A percentile compares a stretch with the other conserved stretches of the same genome.
phyloP scores from a whole-genome alignment of 1,284 basidiomycete species.

The Tylopilus orsonianus region DNA sequence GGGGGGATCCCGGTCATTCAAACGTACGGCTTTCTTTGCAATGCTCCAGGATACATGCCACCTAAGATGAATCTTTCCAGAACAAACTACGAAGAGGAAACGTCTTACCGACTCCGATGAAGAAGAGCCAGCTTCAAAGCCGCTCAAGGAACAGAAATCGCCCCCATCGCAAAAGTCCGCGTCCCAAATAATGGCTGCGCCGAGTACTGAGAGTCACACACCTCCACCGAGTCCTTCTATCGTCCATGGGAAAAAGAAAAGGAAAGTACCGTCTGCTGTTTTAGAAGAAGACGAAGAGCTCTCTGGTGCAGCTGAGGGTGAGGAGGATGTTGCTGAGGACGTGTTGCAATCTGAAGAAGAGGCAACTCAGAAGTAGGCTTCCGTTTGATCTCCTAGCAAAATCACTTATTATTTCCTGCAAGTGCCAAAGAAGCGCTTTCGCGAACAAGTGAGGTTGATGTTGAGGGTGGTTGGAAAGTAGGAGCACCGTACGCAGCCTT shows the following conservation, averaged over 20 bases:
- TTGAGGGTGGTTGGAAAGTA: conserved; percentile 83
- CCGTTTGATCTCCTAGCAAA: background rate
- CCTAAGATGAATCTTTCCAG: conserved; percentile 15
- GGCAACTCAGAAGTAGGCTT: conserved; percentile 62
- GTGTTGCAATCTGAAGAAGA: conserved; percentile 33
- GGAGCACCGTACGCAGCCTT: conserved; percentile 71
- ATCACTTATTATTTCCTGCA: conserved; percentile 6
- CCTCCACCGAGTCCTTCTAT: conserved; percentile 8
- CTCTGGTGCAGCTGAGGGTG: conserved; percentile 49
- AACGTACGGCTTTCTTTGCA: conserved; percentile 17
- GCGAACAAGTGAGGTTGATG: conserved; percentile 70
- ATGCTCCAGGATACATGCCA: background rate
- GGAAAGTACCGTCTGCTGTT: conserved; percentile 16
- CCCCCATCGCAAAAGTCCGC: background rate
- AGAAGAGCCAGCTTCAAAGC: conserved; percentile 39
- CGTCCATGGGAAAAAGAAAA: conserved; percentile 29
- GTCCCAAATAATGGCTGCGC: conserved; percentile 4
- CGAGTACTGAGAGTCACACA: conserved; percentile 16
- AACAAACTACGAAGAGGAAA: conserved; percentile 49
- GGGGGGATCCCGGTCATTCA: conserved; percentile 35
- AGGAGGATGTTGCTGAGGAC: conserved; percentile 43
- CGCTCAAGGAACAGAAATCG: conserved; percentile 1
- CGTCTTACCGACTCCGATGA: conserved; percentile 68
- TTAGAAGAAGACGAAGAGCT: conserved; percentile 42
- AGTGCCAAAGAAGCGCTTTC: conserved; percentile 74